Conservation (phyloP, 768 basidiomycete genomes). For the Auricularia cornea region DNA sequence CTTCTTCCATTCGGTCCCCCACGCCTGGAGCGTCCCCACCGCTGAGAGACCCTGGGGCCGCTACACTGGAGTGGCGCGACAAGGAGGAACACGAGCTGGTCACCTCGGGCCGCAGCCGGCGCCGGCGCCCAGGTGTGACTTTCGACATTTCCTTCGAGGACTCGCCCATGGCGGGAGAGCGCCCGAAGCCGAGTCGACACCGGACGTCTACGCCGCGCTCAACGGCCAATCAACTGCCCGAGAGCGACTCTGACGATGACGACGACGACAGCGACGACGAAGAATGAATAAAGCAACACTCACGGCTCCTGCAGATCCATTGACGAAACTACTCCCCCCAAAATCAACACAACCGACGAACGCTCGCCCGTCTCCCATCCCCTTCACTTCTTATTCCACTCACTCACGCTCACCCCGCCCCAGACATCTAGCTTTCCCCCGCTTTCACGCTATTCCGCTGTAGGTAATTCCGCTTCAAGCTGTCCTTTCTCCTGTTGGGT, state of each 20-base stretch:
- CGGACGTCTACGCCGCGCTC: not conserved
- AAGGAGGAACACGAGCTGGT: slow-evolving; percentile 46
- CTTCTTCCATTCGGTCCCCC: slow-evolving; percentile 57
- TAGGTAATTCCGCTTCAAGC: not conserved
- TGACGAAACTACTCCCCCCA: not conserved
- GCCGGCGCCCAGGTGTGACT: slow-evolving; percentile 52
- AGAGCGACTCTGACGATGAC: not conserved
- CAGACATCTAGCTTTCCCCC: not conserved
- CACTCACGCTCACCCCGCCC: not conserved
- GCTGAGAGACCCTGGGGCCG: slow-evolving; percentile 52
- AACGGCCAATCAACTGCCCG: not conserved
- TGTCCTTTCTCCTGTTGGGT: not conserved
- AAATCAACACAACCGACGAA: not conserved
- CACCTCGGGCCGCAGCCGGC: slow-evolving; percentile 24
- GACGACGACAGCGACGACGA: not conserved
- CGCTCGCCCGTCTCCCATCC: too few relatives aligned
- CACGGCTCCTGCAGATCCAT: not conserved
- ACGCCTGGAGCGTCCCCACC: slow-evolving; percentile 47
- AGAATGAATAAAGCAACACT: not conserved
- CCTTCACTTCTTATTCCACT: not conserved
- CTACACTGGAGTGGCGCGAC: slow-evolving; percentile 65
- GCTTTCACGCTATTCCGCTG: not conserved
- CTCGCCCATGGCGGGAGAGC: slow-evolving; percentile 7
- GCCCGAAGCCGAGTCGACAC: not conserved
- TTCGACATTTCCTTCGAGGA: slow-evolving; percentile 31